These are phyloP conservation scores for Lasiodiplodia hormozganensis DNA, from an alignment of 2,329 filamentous ascomycete species.

Conservation along the genomic window DNA sequence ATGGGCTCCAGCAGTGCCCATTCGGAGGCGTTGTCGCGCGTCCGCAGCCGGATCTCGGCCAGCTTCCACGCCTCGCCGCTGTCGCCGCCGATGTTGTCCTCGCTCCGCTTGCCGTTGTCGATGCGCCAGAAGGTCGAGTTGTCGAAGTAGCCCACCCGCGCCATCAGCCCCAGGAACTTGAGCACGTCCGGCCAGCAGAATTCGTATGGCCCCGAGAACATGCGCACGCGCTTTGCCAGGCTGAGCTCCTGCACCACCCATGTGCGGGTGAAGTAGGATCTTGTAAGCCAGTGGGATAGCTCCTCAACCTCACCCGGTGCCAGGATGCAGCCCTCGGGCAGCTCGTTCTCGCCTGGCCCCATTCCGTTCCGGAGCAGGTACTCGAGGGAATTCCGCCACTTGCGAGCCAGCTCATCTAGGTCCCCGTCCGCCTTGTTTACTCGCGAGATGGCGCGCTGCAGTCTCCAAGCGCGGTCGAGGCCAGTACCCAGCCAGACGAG, in stretches of 20 bases:
- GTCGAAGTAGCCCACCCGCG: slow-evolving; percentile 19
- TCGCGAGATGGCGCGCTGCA: slow-evolving; percentile 8
- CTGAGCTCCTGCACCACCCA: slow-evolving; percentile 26
- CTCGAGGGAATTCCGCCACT: slow-evolving; percentile 11
- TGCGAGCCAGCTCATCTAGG: background rate
- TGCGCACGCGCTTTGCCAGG: slow-evolving; percentile 6
- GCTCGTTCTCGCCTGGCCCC: background rate
- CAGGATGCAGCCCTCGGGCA: slow-evolving; percentile 10
- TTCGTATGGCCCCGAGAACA: slow-evolving; percentile 3
- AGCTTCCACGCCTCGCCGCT: slow-evolving; percentile 19
- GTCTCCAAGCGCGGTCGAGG: background rate
- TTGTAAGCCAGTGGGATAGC: slow-evolving; percentile 1
- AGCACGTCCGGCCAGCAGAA: slow-evolving; percentile 21
- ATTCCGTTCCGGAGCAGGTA: background rate
- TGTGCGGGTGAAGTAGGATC: slow-evolving; percentile 18
- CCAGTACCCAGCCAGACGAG: slow-evolving; percentile 32
- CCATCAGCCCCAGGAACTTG: slow-evolving; percentile 9
- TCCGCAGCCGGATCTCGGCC: slow-evolving; percentile 4
- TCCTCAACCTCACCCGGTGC: background rate
- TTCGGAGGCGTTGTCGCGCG: background rate
- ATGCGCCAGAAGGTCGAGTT: slow-evolving; percentile 6
- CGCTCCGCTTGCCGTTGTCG: slow-evolving; percentile 3
- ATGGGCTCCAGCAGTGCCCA: slow-evolving; percentile 14
- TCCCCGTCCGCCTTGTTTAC: slow-evolving; percentile 6
- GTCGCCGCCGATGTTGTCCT: slow-evolving; percentile 17